Evolutionary conservation across 2,329 filamentous ascomycete species (phyloP).

Genomic region (Pezicula neosporulosa): DNA sequence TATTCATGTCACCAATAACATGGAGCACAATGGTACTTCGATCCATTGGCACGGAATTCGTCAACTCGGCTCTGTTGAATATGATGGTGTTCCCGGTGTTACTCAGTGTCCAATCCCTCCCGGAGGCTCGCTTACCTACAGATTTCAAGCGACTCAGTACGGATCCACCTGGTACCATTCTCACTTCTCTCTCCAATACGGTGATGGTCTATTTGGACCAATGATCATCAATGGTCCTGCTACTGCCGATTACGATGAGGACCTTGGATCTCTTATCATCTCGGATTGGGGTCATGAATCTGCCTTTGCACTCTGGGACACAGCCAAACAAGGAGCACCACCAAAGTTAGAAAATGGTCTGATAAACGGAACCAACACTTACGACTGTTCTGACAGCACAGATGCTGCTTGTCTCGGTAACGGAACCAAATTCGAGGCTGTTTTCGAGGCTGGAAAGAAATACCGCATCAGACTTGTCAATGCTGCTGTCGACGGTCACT

Average conservation of each 20-base stretch:
- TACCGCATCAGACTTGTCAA: constrained; percentile 43
- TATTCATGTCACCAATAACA: constrained; percentile 31
- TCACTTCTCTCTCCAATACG: constrained; percentile 25
- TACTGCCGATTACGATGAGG: constrained; percentile 54
- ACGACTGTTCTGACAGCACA: constrained; percentile 13
- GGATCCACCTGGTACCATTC: constrained; percentile 29
- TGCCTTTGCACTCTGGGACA: constrained; percentile 20
- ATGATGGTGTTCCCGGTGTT: constrained; percentile 40
- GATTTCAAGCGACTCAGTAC: constrained; percentile 27
- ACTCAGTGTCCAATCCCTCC: constrained; percentile 68
- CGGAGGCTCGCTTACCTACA: constrained; percentile 40
- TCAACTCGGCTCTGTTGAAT: constrained; percentile 35
- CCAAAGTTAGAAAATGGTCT: constrained; percentile 23
- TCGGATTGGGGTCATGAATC: constrained; percentile 26
- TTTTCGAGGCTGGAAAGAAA: constrained; percentile 32
- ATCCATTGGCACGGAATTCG: constrained; percentile 50
- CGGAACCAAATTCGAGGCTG: constrained; percentile 26
- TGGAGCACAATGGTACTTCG: constrained; percentile 40
- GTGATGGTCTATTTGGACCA: constrained; percentile 50
- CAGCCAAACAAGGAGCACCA: constrained; percentile 16
- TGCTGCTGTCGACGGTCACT: constrained; percentile 38
- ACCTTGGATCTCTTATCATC: constrained; percentile 25
- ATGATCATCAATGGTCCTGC: constrained; percentile 58
- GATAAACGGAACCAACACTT: constrained; percentile 28
- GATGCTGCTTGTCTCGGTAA: constrained; percentile 22